Evolutionary conservation across 1,284 basidiomycete genomes (phyloP).

Genomic region (Boletus smithii): DNA sequence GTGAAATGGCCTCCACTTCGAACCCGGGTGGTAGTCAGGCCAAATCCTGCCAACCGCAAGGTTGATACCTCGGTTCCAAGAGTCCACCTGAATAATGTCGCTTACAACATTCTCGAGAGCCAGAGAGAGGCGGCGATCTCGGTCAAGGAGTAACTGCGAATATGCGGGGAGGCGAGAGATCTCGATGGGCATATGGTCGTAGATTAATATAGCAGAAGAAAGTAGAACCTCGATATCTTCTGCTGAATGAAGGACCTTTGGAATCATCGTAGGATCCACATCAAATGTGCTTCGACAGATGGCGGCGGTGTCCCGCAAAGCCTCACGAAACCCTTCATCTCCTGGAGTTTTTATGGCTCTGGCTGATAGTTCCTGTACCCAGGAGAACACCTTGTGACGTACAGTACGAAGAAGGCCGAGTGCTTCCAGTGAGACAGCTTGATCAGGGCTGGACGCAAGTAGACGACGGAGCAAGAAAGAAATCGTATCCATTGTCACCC

Average conservation of each 20-base stretch:
- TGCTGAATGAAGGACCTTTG: conserved; percentile 17
- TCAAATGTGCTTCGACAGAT: conserved; percentile 44
- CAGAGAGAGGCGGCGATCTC: conserved; percentile 31
- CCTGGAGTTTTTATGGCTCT: conserved; percentile 21
- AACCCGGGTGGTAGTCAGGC: background rate
- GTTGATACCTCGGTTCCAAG: background rate
- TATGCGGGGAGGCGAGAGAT: background rate
- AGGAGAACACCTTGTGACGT: conserved; percentile 34
- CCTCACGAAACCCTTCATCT: conserved; percentile 27
- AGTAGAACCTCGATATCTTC: conserved; percentile 34
- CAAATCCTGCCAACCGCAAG: background rate
- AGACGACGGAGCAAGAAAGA: conserved; percentile 12
- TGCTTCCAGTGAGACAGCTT: background rate
- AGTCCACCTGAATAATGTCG: background rate
- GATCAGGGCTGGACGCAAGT: background rate
- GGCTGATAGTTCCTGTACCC: conserved; percentile 34
- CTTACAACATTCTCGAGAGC: conserved; percentile 17
- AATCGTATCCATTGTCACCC: conserved; percentile 9
- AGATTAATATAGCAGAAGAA: conserved; percentile 36
- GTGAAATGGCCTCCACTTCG: background rate
- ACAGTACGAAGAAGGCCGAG: conserved; percentile 31
- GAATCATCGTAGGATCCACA: conserved; percentile 26
- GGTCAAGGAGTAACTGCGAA: conserved; percentile 19
- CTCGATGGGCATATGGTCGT: background rate
- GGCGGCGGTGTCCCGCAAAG: conserved; percentile 36